Evolutionary conservation across 345 rosid genomes (phyloP).

Genomic region (Heritiera fomes): DNA sequence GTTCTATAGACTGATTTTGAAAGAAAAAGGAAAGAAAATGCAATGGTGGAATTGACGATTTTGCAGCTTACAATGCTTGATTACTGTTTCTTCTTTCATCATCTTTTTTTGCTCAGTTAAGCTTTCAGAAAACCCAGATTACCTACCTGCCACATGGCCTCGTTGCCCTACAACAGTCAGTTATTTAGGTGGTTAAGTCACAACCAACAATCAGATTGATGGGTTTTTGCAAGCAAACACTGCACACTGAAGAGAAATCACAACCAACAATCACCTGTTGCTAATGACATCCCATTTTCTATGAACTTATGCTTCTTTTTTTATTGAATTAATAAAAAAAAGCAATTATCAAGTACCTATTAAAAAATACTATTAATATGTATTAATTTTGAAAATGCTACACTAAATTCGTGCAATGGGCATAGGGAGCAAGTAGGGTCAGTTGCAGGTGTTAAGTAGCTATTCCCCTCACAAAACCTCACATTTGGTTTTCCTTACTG

Average conservation of each 20-base stretch:
- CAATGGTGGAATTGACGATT: background rate
- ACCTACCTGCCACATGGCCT: slow-evolving; percentile 19
- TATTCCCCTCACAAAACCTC: slow-evolving; percentile 19
- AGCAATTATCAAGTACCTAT: no score
- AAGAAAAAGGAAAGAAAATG: background rate
- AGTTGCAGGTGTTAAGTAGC: slow-evolving; percentile 21
- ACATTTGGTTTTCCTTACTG: slow-evolving; percentile 3
- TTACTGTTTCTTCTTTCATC: background rate
- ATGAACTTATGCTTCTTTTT: background rate
- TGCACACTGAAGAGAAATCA: slow-evolving; percentile 14
- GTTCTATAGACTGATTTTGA: background rate
- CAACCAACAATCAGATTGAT: slow-evolving; percentile 23
- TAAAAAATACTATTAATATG: no score
- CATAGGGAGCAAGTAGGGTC: slow-evolving; percentile 28
- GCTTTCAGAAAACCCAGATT: background rate
- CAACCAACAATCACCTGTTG: slow-evolving; percentile 17
- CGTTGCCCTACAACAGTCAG: slow-evolving; percentile 14
- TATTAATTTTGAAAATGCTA: background rate
- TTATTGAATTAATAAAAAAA: background rate
- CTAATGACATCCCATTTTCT: slow-evolving; percentile 33
- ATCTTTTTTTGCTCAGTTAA: background rate
- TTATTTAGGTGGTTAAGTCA: slow-evolving; percentile 38
- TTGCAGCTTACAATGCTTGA: background rate
- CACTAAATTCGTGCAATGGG: background rate
- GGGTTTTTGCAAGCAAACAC: slow-evolving; percentile 11